phyloP scores from a whole-genome alignment of 768 basidiomycete genomes.

The Lentinula raphanica region DNA sequence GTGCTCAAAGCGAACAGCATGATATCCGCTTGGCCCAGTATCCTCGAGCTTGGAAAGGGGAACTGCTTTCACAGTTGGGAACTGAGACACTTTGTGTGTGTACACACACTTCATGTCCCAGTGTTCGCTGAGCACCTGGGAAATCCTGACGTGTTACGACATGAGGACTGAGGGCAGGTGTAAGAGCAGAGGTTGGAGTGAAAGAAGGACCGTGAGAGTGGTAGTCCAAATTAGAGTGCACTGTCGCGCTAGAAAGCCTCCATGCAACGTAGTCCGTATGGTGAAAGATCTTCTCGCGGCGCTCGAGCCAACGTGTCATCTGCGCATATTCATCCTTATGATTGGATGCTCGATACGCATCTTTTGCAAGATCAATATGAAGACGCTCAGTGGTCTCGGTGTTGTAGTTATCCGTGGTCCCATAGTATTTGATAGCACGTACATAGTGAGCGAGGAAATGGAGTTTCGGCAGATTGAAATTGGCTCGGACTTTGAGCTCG shows the following conservation, averaged over 20 bases:
- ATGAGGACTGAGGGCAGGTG: neutral
- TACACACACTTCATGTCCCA: neutral
- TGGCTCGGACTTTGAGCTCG: too few relatives aligned
- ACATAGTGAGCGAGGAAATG: too few relatives aligned
- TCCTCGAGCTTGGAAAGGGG: neutral
- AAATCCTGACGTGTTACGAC: neutral
- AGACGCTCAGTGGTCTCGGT: constrained; percentile 20
- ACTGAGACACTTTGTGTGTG: neutral
- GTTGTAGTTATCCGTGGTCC: constrained; percentile 20
- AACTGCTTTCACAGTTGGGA: neutral
- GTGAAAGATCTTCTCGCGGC: neutral
- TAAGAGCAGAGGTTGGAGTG: neutral
- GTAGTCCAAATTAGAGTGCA: too few relatives aligned
- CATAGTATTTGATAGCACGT: neutral
- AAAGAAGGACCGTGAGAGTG: too few relatives aligned
- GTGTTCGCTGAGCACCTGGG: neutral
- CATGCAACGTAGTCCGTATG: neutral
- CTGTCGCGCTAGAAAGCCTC: neutral
- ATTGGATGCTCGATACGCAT: constrained; percentile 18
- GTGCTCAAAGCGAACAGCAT: neutral
- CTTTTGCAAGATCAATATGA: constrained; percentile 20
- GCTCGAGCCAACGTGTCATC: constrained; percentile 3
- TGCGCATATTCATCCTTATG: constrained; percentile 20
- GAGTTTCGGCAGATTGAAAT: too few relatives aligned
- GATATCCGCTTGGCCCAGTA: neutral